phyloP scores from a whole-genome alignment of 140 eudicot species.

The Anethum foeniculum region DNA sequence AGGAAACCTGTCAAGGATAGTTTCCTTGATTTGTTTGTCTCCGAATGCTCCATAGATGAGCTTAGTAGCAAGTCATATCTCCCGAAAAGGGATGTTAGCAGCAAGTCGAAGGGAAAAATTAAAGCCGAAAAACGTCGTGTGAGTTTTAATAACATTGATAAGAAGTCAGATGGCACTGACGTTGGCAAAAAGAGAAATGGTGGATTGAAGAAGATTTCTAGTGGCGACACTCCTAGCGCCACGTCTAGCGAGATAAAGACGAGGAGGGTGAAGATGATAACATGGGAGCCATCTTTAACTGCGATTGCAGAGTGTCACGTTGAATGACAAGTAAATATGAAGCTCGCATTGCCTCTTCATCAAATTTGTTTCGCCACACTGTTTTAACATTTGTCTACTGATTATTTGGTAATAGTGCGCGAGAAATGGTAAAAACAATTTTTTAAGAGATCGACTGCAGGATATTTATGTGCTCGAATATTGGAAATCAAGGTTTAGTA shows the following conservation, averaged over 20 bases:
- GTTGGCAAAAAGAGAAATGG: not conserved
- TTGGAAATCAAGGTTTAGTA: not conserved
- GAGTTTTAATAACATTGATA: constrained; percentile 23
- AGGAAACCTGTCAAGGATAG: constrained; percentile 14
- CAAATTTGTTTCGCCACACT: too few species aligned
- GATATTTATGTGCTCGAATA: not conserved
- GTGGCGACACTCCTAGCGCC: not conserved
- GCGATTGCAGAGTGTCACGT: constrained; percentile 29
- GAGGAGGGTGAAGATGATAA: constrained; percentile 22
- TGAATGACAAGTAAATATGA: not conserved
- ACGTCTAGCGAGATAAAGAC: constrained; percentile 19
- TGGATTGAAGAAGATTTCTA: constrained; percentile 14
- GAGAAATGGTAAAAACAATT: not conserved
- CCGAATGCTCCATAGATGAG: constrained; percentile 9
- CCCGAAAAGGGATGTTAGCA: constrained; percentile 1
- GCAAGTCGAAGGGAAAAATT: constrained; percentile 22
- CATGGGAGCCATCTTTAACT: constrained; percentile 44
- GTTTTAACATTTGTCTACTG: not conserved
- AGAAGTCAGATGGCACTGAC: constrained; percentile 18
- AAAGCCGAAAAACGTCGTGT: constrained; percentile 23
- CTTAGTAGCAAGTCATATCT: constrained; percentile 10
- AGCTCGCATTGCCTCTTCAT: not conserved
- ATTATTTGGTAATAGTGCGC: not conserved
- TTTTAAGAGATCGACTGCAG: not conserved
- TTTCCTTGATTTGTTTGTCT: not conserved